phyloP scores from a whole-genome alignment of 1,139 yeast species.

The Sugiyamaella pinicola region DNA sequence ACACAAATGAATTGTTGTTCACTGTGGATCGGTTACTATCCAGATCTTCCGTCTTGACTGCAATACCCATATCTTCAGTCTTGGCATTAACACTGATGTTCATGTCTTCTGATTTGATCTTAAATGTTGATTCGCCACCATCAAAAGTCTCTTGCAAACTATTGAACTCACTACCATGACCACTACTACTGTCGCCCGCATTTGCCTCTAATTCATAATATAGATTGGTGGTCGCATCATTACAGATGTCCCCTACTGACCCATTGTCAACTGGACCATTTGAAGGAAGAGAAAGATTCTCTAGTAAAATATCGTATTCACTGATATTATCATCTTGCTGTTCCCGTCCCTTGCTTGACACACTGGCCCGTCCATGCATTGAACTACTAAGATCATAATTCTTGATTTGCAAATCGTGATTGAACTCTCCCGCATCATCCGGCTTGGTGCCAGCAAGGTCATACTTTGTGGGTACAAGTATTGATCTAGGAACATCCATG shows the following conservation, averaged over 20 bases:
- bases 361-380: background rate
- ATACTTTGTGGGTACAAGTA: constrained; percentile 12
- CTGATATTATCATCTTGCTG: background rate
- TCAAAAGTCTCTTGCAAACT: background rate
- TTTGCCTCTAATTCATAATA: constrained; percentile 1
- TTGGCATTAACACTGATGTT: background rate
- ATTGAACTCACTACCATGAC: background rate
- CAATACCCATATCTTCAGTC: background rate
- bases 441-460: constrained; percentile 11
- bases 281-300: constrained; percentile 10
- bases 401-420: constrained; percentile 2
- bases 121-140: background rate
- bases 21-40: background rate
- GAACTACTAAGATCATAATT: constrained; percentile 15
- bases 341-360: background rate
- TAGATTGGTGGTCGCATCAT: background rate
- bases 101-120: background rate
- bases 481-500: constrained; percentile 17
- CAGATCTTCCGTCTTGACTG: background rate
- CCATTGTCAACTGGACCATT: constrained; percentile 1
- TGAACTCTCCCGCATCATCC: constrained; percentile 1
- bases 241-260: background rate
- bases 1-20: background rate
- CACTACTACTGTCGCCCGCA: background rate
- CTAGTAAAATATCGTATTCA: constrained; percentile 6